Base-by-base conservation (phyloP, 139 green algal species). In the Limnomonas spitsbergensis region DNA sequence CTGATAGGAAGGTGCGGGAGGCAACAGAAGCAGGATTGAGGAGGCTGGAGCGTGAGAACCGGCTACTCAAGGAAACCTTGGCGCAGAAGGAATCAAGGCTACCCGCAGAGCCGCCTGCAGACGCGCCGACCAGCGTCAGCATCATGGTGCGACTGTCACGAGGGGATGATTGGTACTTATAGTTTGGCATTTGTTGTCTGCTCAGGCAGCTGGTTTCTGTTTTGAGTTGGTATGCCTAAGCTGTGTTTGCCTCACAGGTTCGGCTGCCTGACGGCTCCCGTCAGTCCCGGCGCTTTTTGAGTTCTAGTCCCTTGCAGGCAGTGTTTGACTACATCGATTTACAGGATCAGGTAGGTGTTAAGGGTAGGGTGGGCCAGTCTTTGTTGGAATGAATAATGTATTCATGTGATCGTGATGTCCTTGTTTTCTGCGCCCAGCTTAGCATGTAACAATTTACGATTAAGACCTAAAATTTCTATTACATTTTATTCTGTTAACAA, bases 391-490 rank as follows among this genome's bases (percentile, higher is more conserved):
- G 69, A 68, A 71, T 69, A 73, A n/a, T n/a, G n/a, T n/a, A n/a
- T n/a, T n/a, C n/a, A n/a, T n/a, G n/a, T n/a, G n/a, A n/a, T n/a
- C n/a, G n/a, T n/a, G n/a, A n/a, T n/a, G n/a, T n/a, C n/a, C n/a
- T n/a, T n/a, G n/a, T n/a, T n/a, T n/a, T n/a, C n/a, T n/a, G n/a
- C n/a, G n/a, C n/a, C n/a, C n/a, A n/a, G n/a, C n/a, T n/a, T n/a
- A n/a, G n/a, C n/a, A n/a, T n/a, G n/a, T 42, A 78, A 80, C 77
- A 82, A 73, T 26, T 70, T 68, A 61, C 6, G 73, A 81, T 66
- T 81, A 77, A 83, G 3, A 39, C 47, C 56, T 40, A 81, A 72
- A 84, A 82, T 69, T 81, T 84, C 53, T 72, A 82, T 73, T 81
- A 73, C 76, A 78, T 82, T 82, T 68, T 78, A 77, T 66, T 80